A percentile compares a stretch with the other conserved stretches of the same genome.
phyloP scores from a whole-genome alignment of 75 land plant species.

The Adiantum capillusveneris region DNA sequence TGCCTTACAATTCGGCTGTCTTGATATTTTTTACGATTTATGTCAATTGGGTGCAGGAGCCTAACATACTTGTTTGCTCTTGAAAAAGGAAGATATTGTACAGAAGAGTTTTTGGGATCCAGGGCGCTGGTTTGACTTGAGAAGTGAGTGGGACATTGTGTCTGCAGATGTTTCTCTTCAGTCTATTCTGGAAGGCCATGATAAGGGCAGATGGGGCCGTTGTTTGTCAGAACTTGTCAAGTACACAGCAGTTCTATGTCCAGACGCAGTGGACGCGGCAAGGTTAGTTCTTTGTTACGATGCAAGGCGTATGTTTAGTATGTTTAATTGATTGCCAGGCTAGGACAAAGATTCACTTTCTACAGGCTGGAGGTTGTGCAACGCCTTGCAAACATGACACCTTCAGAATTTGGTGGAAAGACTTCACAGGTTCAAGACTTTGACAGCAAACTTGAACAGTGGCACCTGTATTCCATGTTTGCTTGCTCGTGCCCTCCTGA shows the following conservation, averaged over 20 bases:
- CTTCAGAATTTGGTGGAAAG: constrained; percentile 85
- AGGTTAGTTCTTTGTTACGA: constrained; percentile 33
- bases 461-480: constrained; percentile 99
- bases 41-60: too few species aligned
- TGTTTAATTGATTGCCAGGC: background rate
- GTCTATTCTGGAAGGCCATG: constrained; percentile 79
- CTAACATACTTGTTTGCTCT: background rate
- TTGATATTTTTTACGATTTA: too few species aligned
- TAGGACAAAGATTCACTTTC: too few species aligned
- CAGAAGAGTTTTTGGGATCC: constrained; percentile 98
- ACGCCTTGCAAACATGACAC: constrained; percentile 81
- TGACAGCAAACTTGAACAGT: constrained; percentile 92
- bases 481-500: constrained; percentile 93
- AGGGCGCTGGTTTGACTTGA: constrained; percentile 84
- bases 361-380: constrained; percentile 76
- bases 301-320: background rate
- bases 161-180: constrained; percentile 82
- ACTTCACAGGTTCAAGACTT: constrained; percentile 66
- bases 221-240: constrained; percentile 93
- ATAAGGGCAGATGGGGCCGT: constrained; percentile 93
- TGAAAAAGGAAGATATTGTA: constrained; percentile 80
- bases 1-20: too few species aligned
- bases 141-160: constrained; percentile 75
- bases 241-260: constrained; percentile 88
- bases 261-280: constrained; percentile 80